Evolutionary conservation across 2,329 filamentous ascomycete genomes (phyloP).

Genomic region (Cryphonectria radicalis): DNA sequence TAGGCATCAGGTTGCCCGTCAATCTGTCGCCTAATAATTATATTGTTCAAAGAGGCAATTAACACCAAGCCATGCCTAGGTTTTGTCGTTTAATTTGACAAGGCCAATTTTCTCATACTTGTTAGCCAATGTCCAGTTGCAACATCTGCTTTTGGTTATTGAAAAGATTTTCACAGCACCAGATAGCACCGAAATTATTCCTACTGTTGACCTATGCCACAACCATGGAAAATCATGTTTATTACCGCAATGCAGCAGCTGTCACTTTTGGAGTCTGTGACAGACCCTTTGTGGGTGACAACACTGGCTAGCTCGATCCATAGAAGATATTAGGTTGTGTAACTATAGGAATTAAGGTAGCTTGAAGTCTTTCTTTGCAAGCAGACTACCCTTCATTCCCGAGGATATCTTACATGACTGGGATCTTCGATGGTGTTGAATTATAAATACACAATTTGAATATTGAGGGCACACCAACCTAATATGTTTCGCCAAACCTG

Average conservation of each 20-base stretch:
- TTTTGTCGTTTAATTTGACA: too few species aligned
- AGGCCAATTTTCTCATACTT: too few species aligned
- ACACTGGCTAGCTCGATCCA: constrained; percentile 35
- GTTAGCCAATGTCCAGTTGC: neutral
- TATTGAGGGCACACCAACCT: neutral
- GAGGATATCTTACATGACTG: neutral
- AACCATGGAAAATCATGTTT: constrained; percentile 59
- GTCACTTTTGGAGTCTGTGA: constrained; percentile 68
- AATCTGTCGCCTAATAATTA: too few species aligned
- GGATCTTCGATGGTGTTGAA: neutral
- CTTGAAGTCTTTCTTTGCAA: neutral
- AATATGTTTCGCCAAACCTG: neutral
- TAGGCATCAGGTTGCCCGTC: too few species aligned
- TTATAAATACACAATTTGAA: neutral
- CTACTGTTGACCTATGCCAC: constrained; percentile 51
- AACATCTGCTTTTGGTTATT: neutral
- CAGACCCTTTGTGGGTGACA: constrained; percentile 63
- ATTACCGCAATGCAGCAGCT: constrained; percentile 55
- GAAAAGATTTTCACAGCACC: neutral
- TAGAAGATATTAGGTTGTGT: neutral
- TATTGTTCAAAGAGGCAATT: too few species aligned
- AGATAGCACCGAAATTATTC: constrained; percentile 20
- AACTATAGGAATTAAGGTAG: neutral
- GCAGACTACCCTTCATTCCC: neutral
- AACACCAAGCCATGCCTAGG: too few species aligned